phyloP scores from a whole-genome alignment of 192 early-diverging fungal species.

The Rhizoclosmatium globosum region DNA sequence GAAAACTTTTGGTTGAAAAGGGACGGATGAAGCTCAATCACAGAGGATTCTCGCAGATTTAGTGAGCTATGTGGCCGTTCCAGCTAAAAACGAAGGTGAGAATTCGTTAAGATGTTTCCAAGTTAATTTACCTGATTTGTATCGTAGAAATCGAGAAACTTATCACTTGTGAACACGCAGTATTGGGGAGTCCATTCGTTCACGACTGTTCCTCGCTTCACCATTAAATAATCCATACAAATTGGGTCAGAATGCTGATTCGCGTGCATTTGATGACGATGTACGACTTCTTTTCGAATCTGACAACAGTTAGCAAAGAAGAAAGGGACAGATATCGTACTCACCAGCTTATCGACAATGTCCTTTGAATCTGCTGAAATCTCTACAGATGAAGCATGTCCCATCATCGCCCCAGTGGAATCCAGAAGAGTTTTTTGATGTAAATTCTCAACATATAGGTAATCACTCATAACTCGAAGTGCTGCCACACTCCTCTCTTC shows the following conservation, averaged over 20 bases:
- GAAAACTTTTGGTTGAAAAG: conserved; percentile 50
- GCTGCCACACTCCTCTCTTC: conserved; percentile 39
- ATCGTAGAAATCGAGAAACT: conserved; percentile 28
- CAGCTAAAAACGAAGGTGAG: not conserved
- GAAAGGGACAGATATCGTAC: not conserved
- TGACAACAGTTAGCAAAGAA: not conserved
- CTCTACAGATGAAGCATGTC: conserved; percentile 30
- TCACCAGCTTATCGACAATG: conserved; percentile 43
- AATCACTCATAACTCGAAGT: conserved; percentile 44
- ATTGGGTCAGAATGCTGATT: conserved; percentile 21
- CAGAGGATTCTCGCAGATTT: conserved; percentile 29
- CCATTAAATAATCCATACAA: not conserved
- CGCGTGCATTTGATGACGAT: conserved; percentile 32
- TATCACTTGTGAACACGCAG: conserved; percentile 27
- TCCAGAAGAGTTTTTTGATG: conserved; percentile 24
- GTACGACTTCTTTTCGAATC: conserved; percentile 32
- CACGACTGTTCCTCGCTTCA: conserved; percentile 35
- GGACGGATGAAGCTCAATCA: conserved; percentile 50
- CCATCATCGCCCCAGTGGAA: conserved; percentile 16
- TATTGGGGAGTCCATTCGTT: conserved; percentile 33
- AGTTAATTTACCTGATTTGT: conserved; percentile 1
- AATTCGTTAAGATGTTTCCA: not conserved
- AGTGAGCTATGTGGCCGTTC: conserved; percentile 43
- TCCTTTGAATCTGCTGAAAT: conserved; percentile 46
- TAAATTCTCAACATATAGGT: conserved; percentile 43